Evolutionary conservation across 1,284 basidiomycete genomes (phyloP), one percentile per base, ranked within the genome.

Genomic region (Puccinia triticina): DNA sequence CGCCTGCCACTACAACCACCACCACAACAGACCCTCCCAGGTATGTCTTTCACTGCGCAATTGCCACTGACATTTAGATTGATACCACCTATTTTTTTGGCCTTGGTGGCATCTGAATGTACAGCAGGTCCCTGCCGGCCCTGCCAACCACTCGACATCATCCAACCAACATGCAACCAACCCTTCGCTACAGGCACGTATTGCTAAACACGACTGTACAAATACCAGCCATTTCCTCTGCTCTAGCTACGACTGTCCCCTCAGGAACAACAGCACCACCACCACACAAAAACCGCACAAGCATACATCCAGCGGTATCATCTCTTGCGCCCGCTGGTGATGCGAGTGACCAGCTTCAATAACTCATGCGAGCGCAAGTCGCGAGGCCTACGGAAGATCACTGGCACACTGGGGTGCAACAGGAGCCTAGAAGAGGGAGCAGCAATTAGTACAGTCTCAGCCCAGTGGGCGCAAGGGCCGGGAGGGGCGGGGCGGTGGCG

Each of bases 251-350:
- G 67, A 80, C 71, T 80, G 77, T 59, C 77, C 77, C 7, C 50
- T 50, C 18, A 43, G 37, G 57, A 59, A 59, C 4, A 59, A 59
- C 57, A 14, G 57, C 14, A 26, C 57, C 57, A 59, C 23, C n/a
- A n/a, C n/a, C 64, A 1, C 93, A 94, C 85, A 92, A 93, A 3
- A 95, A 97, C 85, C 89, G 90, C 1, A 90, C 91, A 46, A 91
- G 91, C 43, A 93, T 7, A 71, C 32, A 50, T 53, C 16, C 26
- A 71, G 16, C 69, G 79, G 40, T 81, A 81, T 37, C 71, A 73
- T 34, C 50, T 74, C 2, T 37, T 29, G 16, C 48, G 79, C 32
- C 79, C 50, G 26, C 79, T 71, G 29, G 64, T 81, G 37, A 59
- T 81, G 55, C 32, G 69, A 43, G 59, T 74, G 21, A 61, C 71